Base-by-base conservation (phyloP, 352 stramenopile species). In the Elongisporangium prolatum region DNA sequence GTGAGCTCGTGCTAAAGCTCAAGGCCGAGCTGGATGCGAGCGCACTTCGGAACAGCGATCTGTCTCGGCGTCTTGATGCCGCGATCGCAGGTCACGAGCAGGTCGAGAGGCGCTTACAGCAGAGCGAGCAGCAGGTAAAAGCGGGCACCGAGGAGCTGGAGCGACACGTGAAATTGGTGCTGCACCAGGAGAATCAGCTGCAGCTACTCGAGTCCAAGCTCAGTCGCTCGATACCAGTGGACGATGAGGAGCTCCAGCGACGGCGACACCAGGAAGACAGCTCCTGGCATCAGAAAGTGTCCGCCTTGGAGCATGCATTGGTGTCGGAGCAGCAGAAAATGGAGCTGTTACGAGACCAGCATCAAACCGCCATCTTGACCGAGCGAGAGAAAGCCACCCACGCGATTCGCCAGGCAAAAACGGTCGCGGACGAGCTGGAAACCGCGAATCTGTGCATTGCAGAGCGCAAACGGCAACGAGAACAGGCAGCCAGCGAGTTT, bases 391-490 rank as follows among this genome's bases (percentile, higher is more conserved):
- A 74, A 18, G 63, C 74, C 3, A 54, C 38, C 0, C 78, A 92
- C 55, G 67, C 73, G 14, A 54, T 74, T 3, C 61, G 64, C 1
- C 76, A 85, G 55, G 65, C 60, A 17, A 65, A 71, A 20, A 62
- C 69, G 5, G 61, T 90, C 9, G 56, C 64, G 0, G 62, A 77
- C 20, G 82, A 92, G 53, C 69, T 92, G 16, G 74, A 85, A 18
- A 77, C 82, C 0, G 84, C 84, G 2, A 93, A 93, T 49, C 24
- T 93, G 22, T 93, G 84, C 38, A 58, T 93, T 3, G 66, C 75
- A 4, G 84, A 93, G 57, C 64, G 84, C 4, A 90, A 91, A 55
- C 73, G 68, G 37, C 84, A 90, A 50, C 75, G 75, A 20, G 75
- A 88, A 10, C 61, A 69, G 9, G 77, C 80, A 20, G 37, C 60